A percentile compares a stretch with the other conserved stretches of the same genome.
Conservation (phyloP, 441 rosid genomes). For the Euphorbia schlechtendalii region DNA sequence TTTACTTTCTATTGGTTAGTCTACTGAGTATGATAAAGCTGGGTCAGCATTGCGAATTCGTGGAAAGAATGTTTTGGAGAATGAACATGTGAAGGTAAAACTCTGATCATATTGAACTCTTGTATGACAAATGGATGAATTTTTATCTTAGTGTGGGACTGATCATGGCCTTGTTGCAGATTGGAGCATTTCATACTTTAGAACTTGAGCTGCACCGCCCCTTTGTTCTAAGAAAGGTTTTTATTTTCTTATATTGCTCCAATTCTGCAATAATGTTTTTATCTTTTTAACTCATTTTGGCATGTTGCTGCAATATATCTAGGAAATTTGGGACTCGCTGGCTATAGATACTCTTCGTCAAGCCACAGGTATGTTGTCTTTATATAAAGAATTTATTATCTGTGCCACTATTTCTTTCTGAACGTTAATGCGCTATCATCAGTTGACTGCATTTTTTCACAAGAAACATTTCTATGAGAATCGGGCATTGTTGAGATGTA, state of each 20-base stretch:
- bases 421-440: neutral
- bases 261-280: neutral
- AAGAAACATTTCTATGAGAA: neutral
- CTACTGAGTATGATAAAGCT: slow-evolving; percentile 73
- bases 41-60: slow-evolving; percentile 75
- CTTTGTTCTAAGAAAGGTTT: slow-evolving; percentile 87
- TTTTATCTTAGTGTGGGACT: slow-evolving; percentile 3
- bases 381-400: neutral
- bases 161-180: slow-evolving; percentile 37
- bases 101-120: neutral
- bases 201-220: slow-evolving; percentile 80
- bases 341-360: slow-evolving; percentile 69
- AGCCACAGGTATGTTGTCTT: slow-evolving; percentile 65
- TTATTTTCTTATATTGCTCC: neutral
- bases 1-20: slow-evolving; percentile 29
- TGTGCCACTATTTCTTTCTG: neutral
- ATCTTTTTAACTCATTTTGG: slow-evolving; percentile 2
- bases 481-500: neutral
- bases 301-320: slow-evolving; percentile 17
- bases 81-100: slow-evolving; percentile 77
- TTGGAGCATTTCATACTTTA: slow-evolving; percentile 89
- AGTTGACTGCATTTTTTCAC: neutral
- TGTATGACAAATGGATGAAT: neutral
- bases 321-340: slow-evolving; percentile 83
- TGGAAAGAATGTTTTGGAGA: slow-evolving; percentile 84